These are phyloP conservation scores for Aegilops speltoides DNA, from an alignment of 176 grass and related monocot genomes.

Conservation along the genomic window DNA sequence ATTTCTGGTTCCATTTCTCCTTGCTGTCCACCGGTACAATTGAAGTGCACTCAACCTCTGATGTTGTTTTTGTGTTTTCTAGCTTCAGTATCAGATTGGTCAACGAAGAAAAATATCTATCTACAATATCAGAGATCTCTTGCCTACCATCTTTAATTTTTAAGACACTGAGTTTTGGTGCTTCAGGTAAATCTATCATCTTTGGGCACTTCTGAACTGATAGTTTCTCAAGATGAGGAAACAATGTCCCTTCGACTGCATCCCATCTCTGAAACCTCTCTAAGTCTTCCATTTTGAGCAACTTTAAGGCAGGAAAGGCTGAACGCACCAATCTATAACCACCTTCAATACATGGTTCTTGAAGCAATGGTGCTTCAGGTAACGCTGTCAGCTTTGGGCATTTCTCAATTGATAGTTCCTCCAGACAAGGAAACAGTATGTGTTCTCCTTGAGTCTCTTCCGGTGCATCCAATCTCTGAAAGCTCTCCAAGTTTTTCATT, in stretches of 20 bases:
- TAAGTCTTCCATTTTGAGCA: too few species aligned
- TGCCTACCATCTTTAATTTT: rapidly evolving
- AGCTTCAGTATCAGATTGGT: background rate
- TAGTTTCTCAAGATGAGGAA: background rate
- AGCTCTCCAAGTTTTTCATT: too few species aligned
- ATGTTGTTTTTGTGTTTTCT: background rate
- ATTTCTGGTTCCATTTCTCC: background rate
- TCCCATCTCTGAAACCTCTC: too few species aligned
- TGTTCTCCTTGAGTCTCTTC: too few species aligned
- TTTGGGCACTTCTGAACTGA: rapidly evolving
- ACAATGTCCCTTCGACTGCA: background rate
- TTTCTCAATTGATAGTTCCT: too few species aligned
- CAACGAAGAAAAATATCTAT: background rate
- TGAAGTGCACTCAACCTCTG: background rate
- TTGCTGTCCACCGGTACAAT: background rate
- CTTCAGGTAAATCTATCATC: background rate
- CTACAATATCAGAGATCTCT: rapidly evolving
- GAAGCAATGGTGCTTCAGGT: background rate
- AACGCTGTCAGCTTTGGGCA: background rate
- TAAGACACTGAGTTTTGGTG: background rate
- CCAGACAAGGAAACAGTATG: rapidly evolving
- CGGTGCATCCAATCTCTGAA: too few species aligned
- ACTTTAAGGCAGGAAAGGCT: too few species aligned
- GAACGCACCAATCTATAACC: too few species aligned
- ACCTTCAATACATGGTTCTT: too few species aligned